Evolutionary conservation across 805 yeast genomes (phyloP).

Genomic region (Grigorovia yakushimaensis): DNA sequence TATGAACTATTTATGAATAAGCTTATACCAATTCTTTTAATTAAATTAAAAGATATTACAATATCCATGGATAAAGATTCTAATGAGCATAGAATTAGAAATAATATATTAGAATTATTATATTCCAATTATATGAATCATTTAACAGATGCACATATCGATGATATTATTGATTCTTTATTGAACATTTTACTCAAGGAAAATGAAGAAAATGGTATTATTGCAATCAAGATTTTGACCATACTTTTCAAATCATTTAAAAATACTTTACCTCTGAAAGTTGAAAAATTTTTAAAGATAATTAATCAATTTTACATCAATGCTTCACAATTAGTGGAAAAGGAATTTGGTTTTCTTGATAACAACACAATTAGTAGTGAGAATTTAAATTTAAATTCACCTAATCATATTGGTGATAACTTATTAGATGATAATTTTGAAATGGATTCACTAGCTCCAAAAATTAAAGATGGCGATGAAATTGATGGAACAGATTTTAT

Average conservation of each 20-base stretch:
- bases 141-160: slow-evolving; percentile 61
- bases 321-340: slow-evolving; percentile 64
- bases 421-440: slow-evolving; percentile 5
- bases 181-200: slow-evolving; percentile 57
- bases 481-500: no score
- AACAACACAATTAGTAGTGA: slow-evolving; percentile 15
- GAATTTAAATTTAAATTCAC: not conserved
- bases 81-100: slow-evolving; percentile 68
- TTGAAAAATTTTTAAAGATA: slow-evolving; percentile 67
- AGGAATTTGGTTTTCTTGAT: slow-evolving; percentile 39
- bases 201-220: slow-evolving; percentile 91
- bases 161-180: slow-evolving; percentile 46
- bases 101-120: slow-evolving; percentile 64
- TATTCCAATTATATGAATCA: slow-evolving; percentile 80
- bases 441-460: not conserved
- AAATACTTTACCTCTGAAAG: slow-evolving; percentile 52
- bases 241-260: slow-evolving; percentile 80
- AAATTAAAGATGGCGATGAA: not conserved
- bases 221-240: slow-evolving; percentile 81
- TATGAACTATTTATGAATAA: slow-evolving; percentile 65
- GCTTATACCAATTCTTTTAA: slow-evolving; percentile 60
- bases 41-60: slow-evolving; percentile 56
- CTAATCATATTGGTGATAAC: slow-evolving; percentile 3
- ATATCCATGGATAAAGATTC: slow-evolving; percentile 58
- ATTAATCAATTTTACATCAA: slow-evolving; percentile 71